A percentile compares a stretch with the other conserved stretches of the same genome.
These are phyloP conservation scores for Phytophthora ramorum DNA, from an alignment of 352 stramenopile genomes.

Conservation along the genomic window DNA sequence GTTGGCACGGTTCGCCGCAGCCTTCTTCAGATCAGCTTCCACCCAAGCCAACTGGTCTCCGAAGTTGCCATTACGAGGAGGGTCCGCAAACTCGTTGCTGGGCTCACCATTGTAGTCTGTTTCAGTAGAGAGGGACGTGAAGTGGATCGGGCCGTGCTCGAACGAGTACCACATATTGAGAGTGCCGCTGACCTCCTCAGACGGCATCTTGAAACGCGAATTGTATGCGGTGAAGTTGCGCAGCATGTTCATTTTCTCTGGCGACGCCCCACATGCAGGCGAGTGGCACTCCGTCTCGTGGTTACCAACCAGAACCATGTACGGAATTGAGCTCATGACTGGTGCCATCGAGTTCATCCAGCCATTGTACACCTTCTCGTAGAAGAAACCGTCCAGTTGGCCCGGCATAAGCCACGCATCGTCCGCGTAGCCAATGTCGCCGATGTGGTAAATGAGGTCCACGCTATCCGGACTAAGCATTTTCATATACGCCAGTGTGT, in stretches of 20 bases:
- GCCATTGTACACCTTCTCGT: constrained; percentile 83
- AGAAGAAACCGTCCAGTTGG: constrained; percentile 72
- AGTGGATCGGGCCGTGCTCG: constrained; percentile 80
- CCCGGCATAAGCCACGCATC: constrained; percentile 34
- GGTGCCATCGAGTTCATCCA: constrained; percentile 74
- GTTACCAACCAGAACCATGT: constrained; percentile 86
- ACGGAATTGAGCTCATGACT: constrained; percentile 58
- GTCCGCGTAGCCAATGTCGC: constrained; percentile 61
- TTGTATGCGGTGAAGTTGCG: constrained; percentile 88
- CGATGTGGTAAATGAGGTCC: constrained; percentile 73
- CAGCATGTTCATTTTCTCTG: constrained; percentile 51
- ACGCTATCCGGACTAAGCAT: constrained; percentile 28
- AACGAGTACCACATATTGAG: constrained; percentile 92
- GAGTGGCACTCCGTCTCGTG: constrained; percentile 90
- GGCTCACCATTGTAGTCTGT: constrained; percentile 60
- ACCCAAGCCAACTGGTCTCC: constrained; percentile 63
- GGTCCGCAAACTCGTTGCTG: constrained; percentile 46
- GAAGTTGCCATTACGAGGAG: constrained; percentile 49
- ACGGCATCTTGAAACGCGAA: constrained; percentile 85
- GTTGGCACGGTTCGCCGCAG: constrained; percentile 48
- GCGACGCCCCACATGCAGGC: constrained; percentile 50
- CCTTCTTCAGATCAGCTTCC: constrained; percentile 54
- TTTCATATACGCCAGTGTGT: constrained; percentile 48
- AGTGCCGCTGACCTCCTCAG: constrained; percentile 51
- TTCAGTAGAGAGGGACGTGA: constrained; percentile 83